Percentiles rank a stretch among this genome's conserved stretches.
Evolutionary conservation across 169 alveolate species (phyloP).

Genomic region (Besnoitia besnoiti): DNA sequence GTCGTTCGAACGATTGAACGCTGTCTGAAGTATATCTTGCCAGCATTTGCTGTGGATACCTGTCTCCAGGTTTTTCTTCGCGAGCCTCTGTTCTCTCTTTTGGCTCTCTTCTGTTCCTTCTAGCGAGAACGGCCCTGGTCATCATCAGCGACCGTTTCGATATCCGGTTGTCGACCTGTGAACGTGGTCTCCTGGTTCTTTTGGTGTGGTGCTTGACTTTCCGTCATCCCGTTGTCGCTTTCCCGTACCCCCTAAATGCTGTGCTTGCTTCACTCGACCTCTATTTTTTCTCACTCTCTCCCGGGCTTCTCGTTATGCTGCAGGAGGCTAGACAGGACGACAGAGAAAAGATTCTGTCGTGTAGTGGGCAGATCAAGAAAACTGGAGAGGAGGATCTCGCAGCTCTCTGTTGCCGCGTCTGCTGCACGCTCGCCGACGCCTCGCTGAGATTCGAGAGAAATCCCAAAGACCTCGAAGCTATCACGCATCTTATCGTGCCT

Average conservation of each 20-base stretch:
- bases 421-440: slow-evolving; percentile 26
- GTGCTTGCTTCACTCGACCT: background rate
- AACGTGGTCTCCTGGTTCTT: no score
- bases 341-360: background rate
- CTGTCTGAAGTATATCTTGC: no score
- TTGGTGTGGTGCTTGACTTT: no score
- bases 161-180: no score
- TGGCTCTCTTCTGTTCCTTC: no score
- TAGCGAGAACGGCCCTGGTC: no score
- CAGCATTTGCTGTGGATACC: no score
- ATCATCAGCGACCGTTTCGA: no score
- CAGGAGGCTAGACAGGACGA: background rate
- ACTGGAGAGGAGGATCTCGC: background rate
- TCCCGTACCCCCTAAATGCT: background rate
- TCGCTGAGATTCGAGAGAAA: background rate
- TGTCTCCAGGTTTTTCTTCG: no score
- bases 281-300: background rate
- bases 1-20: no score
- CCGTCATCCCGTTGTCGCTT: no score
- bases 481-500: slow-evolving; percentile 21
- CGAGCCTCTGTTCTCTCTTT: no score
- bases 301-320: background rate
- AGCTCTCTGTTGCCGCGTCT: slow-evolving; percentile 6
- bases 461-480: background rate
- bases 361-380: background rate